Evolutionary conservation across 148 eudicot genomes (phyloP), one percentile per base, ranked within the genome.

Genomic region (Oxyria digyna): DNA sequence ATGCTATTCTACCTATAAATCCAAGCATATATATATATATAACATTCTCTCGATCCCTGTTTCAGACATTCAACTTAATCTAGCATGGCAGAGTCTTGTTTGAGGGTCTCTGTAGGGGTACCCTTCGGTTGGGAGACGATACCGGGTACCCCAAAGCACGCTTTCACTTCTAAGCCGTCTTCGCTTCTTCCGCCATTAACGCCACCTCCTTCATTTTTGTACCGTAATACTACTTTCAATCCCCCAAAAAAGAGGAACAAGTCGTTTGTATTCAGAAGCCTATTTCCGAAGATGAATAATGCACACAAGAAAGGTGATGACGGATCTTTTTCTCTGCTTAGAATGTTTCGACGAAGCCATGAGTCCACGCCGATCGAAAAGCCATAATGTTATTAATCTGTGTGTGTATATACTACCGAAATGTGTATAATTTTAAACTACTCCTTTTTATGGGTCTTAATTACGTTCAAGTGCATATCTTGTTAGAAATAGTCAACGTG

Each of bases 141-240:
- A 54, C 96, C 97, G 8, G 97, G 97, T 0, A 91, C 97, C 40
- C 97, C 97, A 2, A 91, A 88, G 46, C 87, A 88, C 82, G 8
- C 6, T 6, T 59, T 20, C 5, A 27, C 38, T 14, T 29, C 38
- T 4, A 21, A 18, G 13, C 15, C 65, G 3, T 59, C 38, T 4
- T 12, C 67, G 23, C 18, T 42, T 71, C 52, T 45, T 15, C 46
- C 45, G 27, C 73, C 73, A 0, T 32, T 59, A 18, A 71, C 73
- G 6, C 73, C 73, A 3, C 73, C 73, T 3, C 73, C 73, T 10
- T 57, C 73, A 11, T 70, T 20, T 17, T n/a, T 7, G 23, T 59
- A 71, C 37, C 41, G 6, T 13, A 27, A 54, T 13, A 12, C 45
- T 13, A 12, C 45, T 15, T 10, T 18, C 49, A 59, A 32, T 3